Evolutionary conservation across 805 yeast genomes (phyloP).

Genomic region (Diddensiella santjacobensis): DNA sequence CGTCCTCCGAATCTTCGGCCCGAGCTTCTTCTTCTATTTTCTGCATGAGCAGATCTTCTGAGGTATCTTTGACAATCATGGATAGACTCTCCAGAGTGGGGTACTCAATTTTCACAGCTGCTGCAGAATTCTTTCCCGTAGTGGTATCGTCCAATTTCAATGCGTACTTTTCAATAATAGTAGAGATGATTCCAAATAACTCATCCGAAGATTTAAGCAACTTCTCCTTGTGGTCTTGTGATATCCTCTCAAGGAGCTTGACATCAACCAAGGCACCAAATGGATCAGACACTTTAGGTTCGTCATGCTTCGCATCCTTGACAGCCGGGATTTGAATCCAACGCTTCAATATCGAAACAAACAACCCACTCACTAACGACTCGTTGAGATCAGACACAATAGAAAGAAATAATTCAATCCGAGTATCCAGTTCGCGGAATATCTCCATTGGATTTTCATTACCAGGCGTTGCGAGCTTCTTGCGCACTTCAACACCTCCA

Average conservation of each 20-base stretch:
- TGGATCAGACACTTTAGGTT: conserved; percentile 43
- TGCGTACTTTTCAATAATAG: conserved; percentile 37
- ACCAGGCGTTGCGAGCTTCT: conserved; percentile 4
- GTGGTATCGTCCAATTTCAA: conserved; percentile 24
- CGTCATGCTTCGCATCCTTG: conserved; percentile 14
- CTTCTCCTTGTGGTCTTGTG: conserved; percentile 53
- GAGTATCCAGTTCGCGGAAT: conserved; percentile 43
- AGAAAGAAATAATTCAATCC: conserved; percentile 40
- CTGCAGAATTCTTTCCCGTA: not conserved
- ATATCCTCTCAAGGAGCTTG: conserved; percentile 59
- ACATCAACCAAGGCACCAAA: conserved; percentile 54
- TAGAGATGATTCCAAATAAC: conserved; percentile 47
- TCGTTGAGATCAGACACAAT: conserved; percentile 51
- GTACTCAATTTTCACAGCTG: conserved; percentile 4
- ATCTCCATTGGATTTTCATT: conserved; percentile 9
- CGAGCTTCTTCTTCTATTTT: conserved; percentile 3
- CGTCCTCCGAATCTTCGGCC: conserved; percentile 23
- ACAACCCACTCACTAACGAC: conserved; percentile 41
- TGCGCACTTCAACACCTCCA: conserved; percentile 30
- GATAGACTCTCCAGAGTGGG: conserved; percentile 14
- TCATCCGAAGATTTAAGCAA: conserved; percentile 55
- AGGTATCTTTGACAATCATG: conserved; percentile 33
- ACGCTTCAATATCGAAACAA: conserved; percentile 50
- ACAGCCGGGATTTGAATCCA: conserved; percentile 45
- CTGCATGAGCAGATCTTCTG: conserved; percentile 27